phyloP scores from a whole-genome alignment of 805 yeast species.

The Candida maesae region DNA sequence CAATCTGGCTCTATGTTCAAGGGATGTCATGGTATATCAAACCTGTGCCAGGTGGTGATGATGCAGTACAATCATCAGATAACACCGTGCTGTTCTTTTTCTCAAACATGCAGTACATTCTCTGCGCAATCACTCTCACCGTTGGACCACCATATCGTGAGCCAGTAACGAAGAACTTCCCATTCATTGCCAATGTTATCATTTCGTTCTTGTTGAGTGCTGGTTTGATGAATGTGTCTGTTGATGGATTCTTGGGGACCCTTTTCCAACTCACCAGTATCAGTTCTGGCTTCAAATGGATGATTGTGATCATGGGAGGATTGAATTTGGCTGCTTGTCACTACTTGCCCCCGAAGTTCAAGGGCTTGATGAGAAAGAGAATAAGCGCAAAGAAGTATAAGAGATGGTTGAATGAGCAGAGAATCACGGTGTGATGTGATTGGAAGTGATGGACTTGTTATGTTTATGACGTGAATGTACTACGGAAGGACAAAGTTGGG shows the following conservation, averaged over 20 bases:
- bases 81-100: constrained; percentile 80
- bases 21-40: constrained; percentile 68
- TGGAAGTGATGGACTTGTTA: neutral
- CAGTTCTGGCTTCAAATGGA: constrained; percentile 44
- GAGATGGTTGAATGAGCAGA: constrained; percentile 24
- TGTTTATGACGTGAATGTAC: too few species aligned
- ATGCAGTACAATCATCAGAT: constrained; percentile 80
- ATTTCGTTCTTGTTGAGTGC: constrained; percentile 48
- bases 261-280: constrained; percentile 74
- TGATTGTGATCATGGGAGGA: constrained; percentile 44
- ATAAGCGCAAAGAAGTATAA: constrained; percentile 37
- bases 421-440: constrained; percentile 5
- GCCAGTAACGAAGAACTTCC: constrained; percentile 59
- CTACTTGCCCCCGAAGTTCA: constrained; percentile 32
- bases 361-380: constrained; percentile 32
- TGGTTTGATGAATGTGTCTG: constrained; percentile 49
- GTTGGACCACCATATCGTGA: constrained; percentile 93
- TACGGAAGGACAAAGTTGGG: too few species aligned
- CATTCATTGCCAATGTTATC: constrained; percentile 63
- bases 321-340: constrained; percentile 43
- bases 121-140: constrained; percentile 78
- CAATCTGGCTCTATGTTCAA: constrained; percentile 60
- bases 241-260: constrained; percentile 52
- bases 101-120: constrained; percentile 85
- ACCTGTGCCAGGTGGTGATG: constrained; percentile 81